Evolutionary conservation across 768 basidiomycete genomes (phyloP).

Genomic region (Suillus cothurnatus): DNA sequence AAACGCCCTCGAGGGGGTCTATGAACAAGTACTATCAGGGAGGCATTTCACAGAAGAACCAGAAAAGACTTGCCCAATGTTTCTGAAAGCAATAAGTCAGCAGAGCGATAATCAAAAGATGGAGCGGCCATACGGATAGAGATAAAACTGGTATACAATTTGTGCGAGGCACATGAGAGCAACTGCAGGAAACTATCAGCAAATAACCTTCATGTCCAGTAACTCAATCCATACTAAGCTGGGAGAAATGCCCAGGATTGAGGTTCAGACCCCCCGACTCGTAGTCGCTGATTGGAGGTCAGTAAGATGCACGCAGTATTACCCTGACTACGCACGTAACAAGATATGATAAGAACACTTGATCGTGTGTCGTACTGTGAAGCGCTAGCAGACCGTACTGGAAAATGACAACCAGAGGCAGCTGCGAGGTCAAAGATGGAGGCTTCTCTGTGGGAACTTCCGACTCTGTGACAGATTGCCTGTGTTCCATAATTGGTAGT

Average conservation of each 20-base stretch:
- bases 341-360: constrained; percentile 89
- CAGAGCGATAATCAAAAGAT: not conserved
- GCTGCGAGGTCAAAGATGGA: constrained; percentile 67
- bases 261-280: constrained; percentile 88
- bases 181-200: constrained; percentile 47
- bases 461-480: constrained; percentile 28
- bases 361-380: constrained; percentile 89
- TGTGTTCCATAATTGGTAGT: constrained; percentile 52
- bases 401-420: constrained; percentile 83
- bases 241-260: constrained; percentile 89
- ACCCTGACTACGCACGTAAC: constrained; percentile 43
- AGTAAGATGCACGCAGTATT: constrained; percentile 5
- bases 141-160: constrained; percentile 88
- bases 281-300: constrained; percentile 57
- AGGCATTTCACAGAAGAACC: not conserved
- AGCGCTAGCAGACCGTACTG: constrained; percentile 91
- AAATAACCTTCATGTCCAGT: constrained; percentile 7
- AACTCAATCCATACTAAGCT: constrained; percentile 65
- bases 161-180: constrained; percentile 95
- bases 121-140: constrained; percentile 70
- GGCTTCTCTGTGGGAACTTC: constrained; percentile 54
- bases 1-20: constrained; percentile 83
- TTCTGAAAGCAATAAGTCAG: constrained; percentile 39
- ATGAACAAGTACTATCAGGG: constrained; percentile 17
- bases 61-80: constrained; percentile 55